A percentile compares a stretch with the other conserved stretches of the same genome.
These are phyloP conservation scores for Candida pseudoglaebosa DNA, from an alignment of 805 yeast species.

Conservation along the genomic window DNA sequence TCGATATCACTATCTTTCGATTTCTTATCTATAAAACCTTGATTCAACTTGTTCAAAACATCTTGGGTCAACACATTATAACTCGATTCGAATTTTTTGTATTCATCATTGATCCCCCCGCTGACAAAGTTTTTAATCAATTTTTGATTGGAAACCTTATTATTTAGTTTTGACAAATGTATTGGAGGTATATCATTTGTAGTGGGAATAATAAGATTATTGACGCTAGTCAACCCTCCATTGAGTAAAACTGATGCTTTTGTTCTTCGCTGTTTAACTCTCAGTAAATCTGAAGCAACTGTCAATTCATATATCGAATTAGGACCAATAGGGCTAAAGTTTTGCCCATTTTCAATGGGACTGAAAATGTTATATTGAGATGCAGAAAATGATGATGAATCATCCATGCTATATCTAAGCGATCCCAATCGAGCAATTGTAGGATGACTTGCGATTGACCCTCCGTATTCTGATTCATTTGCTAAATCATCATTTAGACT, in stretches of 20 bases:
- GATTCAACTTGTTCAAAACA: conserved; percentile 25
- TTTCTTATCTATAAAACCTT: conserved; percentile 10
- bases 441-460: conserved; percentile 13
- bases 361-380: conserved; percentile 18
- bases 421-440: conserved; percentile 13
- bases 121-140: conserved; percentile 17
- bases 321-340: conserved; percentile 58
- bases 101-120: conserved; percentile 21
- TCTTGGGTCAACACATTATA: conserved; percentile 36
- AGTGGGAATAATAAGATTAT: conserved; percentile 63
- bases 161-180: conserved; percentile 39
- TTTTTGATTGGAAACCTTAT: conserved; percentile 20
- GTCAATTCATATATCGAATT: conserved; percentile 78
- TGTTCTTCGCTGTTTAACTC: conserved; percentile 23
- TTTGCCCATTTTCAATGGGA: conserved; percentile 10
- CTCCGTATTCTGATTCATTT: conserved; percentile 21
- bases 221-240: conserved; percentile 41
- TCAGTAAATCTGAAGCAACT: conserved; percentile 51
- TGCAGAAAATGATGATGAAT: conserved; percentile 27
- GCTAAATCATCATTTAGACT: conserved; percentile 34
- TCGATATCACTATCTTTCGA: conserved; percentile 3
- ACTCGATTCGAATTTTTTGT: conserved; percentile 34
- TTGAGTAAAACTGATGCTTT: conserved; percentile 35
- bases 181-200: conserved; percentile 81
- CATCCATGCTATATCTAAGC: conserved; percentile 27